A percentile compares a stretch with the other conserved stretches of the same genome.
phyloP scores from a whole-genome alignment of 495 filamentous ascomycete genomes.

The Platismatia glauca region DNA sequence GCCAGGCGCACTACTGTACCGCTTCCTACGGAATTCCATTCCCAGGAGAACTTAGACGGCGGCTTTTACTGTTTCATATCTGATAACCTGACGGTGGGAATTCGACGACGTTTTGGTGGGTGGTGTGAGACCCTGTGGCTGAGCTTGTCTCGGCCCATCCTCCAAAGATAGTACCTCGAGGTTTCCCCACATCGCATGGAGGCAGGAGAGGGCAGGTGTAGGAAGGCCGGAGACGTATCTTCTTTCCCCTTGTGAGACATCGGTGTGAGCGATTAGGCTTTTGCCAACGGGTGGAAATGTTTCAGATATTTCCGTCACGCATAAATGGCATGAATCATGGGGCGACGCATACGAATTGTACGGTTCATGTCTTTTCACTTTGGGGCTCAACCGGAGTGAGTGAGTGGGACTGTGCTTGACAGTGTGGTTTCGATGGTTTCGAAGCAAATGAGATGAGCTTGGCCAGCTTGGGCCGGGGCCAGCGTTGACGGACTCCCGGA shows the following conservation, averaged over 20 bases:
- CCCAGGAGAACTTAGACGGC: conserved; percentile 5
- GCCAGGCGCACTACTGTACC: neutral
- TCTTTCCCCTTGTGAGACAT: conserved; percentile 5
- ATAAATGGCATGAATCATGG: conserved; percentile 1
- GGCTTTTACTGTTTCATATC: conserved; percentile 13
- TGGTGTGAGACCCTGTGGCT: neutral
- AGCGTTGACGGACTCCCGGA: too few species aligned
- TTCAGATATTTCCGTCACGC: conserved; percentile 21
- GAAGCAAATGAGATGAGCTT: neutral
- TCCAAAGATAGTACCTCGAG: neutral
- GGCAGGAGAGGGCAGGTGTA: too few species aligned
- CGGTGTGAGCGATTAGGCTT: neutral
- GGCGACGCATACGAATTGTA: neutral
- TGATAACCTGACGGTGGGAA: neutral
- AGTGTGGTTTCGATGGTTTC: neutral
- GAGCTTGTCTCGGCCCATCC: neutral
- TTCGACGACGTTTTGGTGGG: too few species aligned
- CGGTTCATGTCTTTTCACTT: neutral
- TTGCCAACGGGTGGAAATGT: conserved; percentile 3
- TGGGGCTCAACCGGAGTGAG: neutral
- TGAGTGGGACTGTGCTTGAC: neutral
- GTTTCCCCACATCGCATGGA: neutral
- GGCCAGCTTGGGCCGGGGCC: neutral
- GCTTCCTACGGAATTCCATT: neutral
- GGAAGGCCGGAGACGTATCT: neutral